A percentile compares a stretch with the other conserved stretches of the same genome.
These are phyloP conservation scores for Musa beccarii DNA, from an alignment of 176 grass and related monocot genomes.

Conservation along the genomic window DNA sequence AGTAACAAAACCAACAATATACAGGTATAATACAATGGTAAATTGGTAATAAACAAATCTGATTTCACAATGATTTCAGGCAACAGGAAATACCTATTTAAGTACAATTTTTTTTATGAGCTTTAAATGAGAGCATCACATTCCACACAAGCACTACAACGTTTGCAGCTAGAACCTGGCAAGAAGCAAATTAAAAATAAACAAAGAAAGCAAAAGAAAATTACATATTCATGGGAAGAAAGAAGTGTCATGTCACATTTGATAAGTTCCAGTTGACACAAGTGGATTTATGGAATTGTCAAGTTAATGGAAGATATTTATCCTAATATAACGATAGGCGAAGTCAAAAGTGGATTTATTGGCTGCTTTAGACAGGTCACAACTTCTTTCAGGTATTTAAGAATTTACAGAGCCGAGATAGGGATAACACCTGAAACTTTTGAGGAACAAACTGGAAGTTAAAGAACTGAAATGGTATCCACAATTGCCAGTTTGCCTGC, in stretches of 20 bases:
- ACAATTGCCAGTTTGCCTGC: constrained; percentile 84
- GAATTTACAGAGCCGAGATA: not conserved
- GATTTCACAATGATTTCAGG: not conserved
- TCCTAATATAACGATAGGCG: not conserved
- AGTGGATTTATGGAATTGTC: not conserved
- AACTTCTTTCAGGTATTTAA: not conserved
- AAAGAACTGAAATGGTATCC: constrained; percentile 91
- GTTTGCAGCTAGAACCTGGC: constrained; percentile 66
- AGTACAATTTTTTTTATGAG: constrained; percentile 61
- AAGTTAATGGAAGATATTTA: not conserved
- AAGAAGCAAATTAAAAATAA: not conserved
- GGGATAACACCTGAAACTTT: constrained; percentile 56
- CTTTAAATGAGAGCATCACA: constrained; percentile 85
- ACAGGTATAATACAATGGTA: no score
- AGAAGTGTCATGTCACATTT: no score
- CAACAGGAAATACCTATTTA: constrained; percentile 41
- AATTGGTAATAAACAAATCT: no score
- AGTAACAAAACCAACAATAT: no score
- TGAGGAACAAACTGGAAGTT: constrained; percentile 94
- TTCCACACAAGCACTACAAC: constrained; percentile 76
- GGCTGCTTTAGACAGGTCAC: not conserved
- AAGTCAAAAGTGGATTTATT: not conserved
- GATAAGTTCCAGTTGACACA: no score
- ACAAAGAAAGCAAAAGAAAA: not conserved
- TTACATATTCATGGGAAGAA: not conserved